Evolutionary conservation across 495 filamentous ascomycete species (phyloP).

Genomic region (Podospora conica): DNA sequence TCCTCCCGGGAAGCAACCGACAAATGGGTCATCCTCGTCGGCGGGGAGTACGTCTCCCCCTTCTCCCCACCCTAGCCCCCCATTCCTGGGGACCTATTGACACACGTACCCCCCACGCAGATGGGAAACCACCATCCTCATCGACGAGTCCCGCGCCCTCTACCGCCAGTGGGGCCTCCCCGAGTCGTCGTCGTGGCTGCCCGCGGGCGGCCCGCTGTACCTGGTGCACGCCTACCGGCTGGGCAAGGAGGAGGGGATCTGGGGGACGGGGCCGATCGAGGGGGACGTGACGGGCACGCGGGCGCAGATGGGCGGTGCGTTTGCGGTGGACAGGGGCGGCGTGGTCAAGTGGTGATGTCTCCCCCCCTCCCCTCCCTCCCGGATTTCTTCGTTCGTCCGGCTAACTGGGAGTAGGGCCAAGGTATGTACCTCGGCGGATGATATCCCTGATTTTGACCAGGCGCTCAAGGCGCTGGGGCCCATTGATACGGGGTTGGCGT

Average conservation of each 20-base stretch:
- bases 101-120: no score
- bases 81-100: slow-evolving; percentile 44
- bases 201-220: slow-evolving; percentile 22
- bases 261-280: slow-evolving; percentile 31
- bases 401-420: slow-evolving; percentile 17
- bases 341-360: slow-evolving; percentile 38
- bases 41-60: slow-evolving; percentile 46
- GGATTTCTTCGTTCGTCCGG: neutral
- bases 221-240: slow-evolving; percentile 43
- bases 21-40: slow-evolving; percentile 47
- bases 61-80: slow-evolving; percentile 49
- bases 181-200: slow-evolving; percentile 44
- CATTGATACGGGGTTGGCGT: slow-evolving; percentile 7
- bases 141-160: slow-evolving; percentile 46
- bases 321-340: slow-evolving; percentile 46
- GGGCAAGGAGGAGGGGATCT: slow-evolving; percentile 48
- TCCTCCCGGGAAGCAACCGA: slow-evolving; percentile 44
- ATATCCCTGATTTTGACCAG: slow-evolving; percentile 46
- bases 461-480: slow-evolving; percentile 32
- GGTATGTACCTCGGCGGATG: slow-evolving; percentile 37
- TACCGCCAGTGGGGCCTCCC: slow-evolving; percentile 53
- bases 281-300: slow-evolving; percentile 48
- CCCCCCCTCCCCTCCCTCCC: neutral
- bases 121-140: slow-evolving; percentile 44
- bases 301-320: slow-evolving; percentile 55